Evolutionary conservation across 2,329 filamentous ascomycete genomes (phyloP).

Genomic region (Cytospora paraplurivora): DNA sequence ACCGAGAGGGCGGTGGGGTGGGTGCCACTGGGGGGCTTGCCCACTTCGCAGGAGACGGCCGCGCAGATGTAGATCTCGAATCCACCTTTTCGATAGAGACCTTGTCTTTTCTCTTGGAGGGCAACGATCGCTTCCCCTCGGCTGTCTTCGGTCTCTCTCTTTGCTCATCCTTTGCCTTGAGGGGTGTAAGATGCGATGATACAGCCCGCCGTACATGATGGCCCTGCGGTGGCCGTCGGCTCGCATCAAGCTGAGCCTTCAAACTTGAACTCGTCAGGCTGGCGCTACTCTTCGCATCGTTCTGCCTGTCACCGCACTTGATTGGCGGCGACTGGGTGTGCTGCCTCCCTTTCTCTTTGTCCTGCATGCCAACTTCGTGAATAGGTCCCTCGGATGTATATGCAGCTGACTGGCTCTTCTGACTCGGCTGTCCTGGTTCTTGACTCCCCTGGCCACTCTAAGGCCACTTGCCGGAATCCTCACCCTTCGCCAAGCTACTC

Average conservation of each 20-base stretch:
- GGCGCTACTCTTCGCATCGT: background rate
- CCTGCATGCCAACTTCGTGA: background rate
- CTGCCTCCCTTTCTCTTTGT: background rate
- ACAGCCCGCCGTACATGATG: slow-evolving; percentile 7
- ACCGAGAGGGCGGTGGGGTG: slow-evolving; percentile 5
- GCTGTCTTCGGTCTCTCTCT: slow-evolving; percentile 10
- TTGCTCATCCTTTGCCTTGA: slow-evolving; percentile 5
- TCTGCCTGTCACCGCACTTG: background rate
- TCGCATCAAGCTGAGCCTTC: slow-evolving; percentile 25
- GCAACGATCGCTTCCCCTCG: slow-evolving; percentile 1
- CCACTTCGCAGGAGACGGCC: background rate
- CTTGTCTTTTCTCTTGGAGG: background rate
- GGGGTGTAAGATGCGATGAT: slow-evolving; percentile 10
- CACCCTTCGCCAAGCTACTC: slow-evolving; percentile 16
- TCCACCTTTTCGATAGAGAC: background rate
- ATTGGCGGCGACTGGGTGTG: background rate
- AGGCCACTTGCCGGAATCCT: slow-evolving; percentile 27
- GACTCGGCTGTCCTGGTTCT: slow-evolving; percentile 4
- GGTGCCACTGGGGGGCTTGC: slow-evolving; percentile 2
- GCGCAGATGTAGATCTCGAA: background rate
- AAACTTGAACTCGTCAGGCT: slow-evolving; percentile 11
- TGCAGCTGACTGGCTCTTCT: background rate
- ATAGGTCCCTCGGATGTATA: background rate
- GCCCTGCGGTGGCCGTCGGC: slow-evolving; percentile 10
- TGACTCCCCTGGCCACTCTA: slow-evolving; percentile 21